Evolutionary conservation across 805 yeast species (phyloP), one percentile per base, ranked within the genome.

Genomic region (Suhomyces sp.): DNA sequence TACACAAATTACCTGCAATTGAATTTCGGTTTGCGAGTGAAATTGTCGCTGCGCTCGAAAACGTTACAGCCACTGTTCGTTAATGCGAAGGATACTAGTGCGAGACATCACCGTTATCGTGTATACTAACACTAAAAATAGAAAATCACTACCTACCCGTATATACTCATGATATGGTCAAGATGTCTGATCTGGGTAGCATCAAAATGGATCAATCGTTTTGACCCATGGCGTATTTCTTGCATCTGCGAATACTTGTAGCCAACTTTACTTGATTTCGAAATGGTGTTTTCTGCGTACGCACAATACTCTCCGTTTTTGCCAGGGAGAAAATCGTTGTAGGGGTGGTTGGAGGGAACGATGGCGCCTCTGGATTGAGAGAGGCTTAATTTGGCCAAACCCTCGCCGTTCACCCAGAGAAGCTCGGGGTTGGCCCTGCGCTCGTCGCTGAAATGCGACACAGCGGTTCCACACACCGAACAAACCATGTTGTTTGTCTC

Each of bases 361-460:
- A 54, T 51, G 38, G 54, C 52, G 7, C 56, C 56, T 35, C 45
- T 49, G n/a, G 52, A 29, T 33, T 17, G 42, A 10, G 22, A 17
- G 3, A 10, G 24, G 22, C n/a, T 12, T 19, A 38, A 9, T 15
- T 17, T 19, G n/a, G 42, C 24, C 13, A 5, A 17, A 19, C 8
- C 9, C 6, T 17, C 47, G 4, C 58, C 56, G 31, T 47, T 26
- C 19, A 51, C 49, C 55, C 56, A 56, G 35, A 54, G 45, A 49
- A 54, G 48, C 15, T 38, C 45, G 35, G 54, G 51, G 13, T 24
- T 36, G 24, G 42, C 52, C 44, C 5, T 13, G 44, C 22, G n/a
- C n/a, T 46, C 48, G 46, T 56, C 59, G 31, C 55, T 46, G 26
- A 56, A 54, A 45, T 51, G 54, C 23, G 54, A 50, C 46, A 49